phyloP scores from a whole-genome alignment of 2,329 filamentous ascomycete species.

The Cladobotryum mycophilum region DNA sequence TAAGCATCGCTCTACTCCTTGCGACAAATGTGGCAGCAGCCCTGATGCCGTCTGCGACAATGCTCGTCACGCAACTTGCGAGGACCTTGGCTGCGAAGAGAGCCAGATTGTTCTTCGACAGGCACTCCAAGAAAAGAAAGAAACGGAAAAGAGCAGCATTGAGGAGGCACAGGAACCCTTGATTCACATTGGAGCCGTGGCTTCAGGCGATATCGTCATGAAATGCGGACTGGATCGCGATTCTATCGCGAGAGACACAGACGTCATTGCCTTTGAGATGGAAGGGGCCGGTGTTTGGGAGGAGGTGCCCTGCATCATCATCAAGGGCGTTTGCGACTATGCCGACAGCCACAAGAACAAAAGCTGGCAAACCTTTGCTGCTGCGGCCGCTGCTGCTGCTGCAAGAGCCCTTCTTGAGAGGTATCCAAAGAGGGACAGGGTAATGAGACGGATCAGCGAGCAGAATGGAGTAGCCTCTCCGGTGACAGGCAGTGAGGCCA shows the following conservation, averaged over 20 bases:
- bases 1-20: background rate
- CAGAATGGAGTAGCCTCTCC: too few relatives aligned
- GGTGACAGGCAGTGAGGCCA: too few relatives aligned
- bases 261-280: conserved; percentile 30
- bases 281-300: conserved; percentile 28
- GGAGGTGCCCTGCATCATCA: conserved; percentile 26
- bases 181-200: conserved; percentile 33
- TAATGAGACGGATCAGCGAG: too few relatives aligned
- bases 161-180: conserved; percentile 8
- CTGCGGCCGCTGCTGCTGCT: conserved; percentile 26
- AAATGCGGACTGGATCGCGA: conserved; percentile 31
- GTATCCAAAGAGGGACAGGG: too few relatives aligned
- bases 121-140: conserved; percentile 13
- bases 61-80: conserved; percentile 9
- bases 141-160: too few relatives aligned
- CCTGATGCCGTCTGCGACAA: conserved; percentile 8
- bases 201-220: conserved; percentile 35
- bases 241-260: conserved; percentile 18
- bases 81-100: conserved; percentile 11
- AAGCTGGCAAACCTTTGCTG: conserved; percentile 31
- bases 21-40: conserved; percentile 4
- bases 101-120: conserved; percentile 25
- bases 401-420: conserved; percentile 11
- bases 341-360: conserved; percentile 35
- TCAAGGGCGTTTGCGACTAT: conserved; percentile 35